Base-by-base conservation (phyloP, 768 basidiomycete genomes). In the Pisolithus microcarpus region DNA sequence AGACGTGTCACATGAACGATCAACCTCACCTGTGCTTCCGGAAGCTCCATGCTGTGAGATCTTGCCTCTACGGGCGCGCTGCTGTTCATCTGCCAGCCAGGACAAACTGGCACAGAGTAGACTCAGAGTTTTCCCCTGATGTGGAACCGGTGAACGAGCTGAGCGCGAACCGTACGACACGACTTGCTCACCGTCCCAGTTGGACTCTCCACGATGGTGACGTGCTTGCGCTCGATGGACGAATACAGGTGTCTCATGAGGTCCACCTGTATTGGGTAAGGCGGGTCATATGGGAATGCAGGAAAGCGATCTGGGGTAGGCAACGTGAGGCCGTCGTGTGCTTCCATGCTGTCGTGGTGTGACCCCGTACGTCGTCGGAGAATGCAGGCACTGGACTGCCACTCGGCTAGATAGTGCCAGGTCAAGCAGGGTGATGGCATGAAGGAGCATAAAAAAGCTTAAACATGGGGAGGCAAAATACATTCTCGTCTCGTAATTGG, bases 241-340 rank as follows among this genome's bases (percentile, higher is more conserved):
- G 75, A 59, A 65, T 93, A 97, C 1, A 98, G 71, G 56, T 92
- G 89, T 16, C 74, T 81, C 94, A 97, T 96, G 24, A 97, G 80
- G 34, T 88, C 79, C 0, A 77, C 70, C 64, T 98, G 95, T 51
- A 95, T 94, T 16, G 75, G 63, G 64, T 95, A 95, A 2, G 92
- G 92, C 4, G 81, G 73, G 15, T 79, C 72, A 61, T 86, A 96
- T 0, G 94, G 94, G 62, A 98, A 97, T 2, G 80, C 80, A 8
- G 83, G 73, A 62, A 96, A 96, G 1, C 59, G 58, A 1, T 66
- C 60, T 0, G 92, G 93, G 0, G 85, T 85, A 1, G 80, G 68
- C 5, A 95, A 68, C 3, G 55, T 48, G 24, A 66, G 61, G 38
- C 50, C 50, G 15, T 61, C 44, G 50, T 57, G 49, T 54, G 26